Evolutionary conservation across 2,329 filamentous ascomycete genomes (phyloP).

Genomic region (Trichoderma arundinaceum): DNA sequence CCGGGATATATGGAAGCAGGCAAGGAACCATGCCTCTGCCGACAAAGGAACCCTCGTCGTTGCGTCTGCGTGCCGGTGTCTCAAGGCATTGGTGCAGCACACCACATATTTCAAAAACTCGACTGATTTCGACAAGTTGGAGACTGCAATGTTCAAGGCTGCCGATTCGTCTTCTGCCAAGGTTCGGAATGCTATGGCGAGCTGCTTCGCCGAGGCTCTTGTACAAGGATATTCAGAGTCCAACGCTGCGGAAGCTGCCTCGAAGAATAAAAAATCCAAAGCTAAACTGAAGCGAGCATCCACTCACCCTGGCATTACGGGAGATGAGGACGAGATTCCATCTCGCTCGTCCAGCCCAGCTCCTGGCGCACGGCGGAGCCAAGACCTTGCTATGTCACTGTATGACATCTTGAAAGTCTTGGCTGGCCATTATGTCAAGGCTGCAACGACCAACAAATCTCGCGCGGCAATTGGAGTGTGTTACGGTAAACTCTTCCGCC

Average conservation of each 20-base stretch:
- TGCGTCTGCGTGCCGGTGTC: conserved; percentile 76
- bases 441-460: conserved; percentile 77
- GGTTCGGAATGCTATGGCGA: conserved; percentile 84
- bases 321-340: conserved; percentile 75
- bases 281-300: conserved; percentile 63
- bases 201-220: conserved; percentile 81
- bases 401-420: conserved; percentile 79
- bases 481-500: conserved; percentile 80
- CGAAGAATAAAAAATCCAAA: conserved; percentile 74
- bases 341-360: conserved; percentile 75
- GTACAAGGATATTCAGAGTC: conserved; percentile 73
- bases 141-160: conserved; percentile 80
- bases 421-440: conserved; percentile 78
- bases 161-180: conserved; percentile 77
- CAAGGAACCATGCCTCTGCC: conserved; percentile 72
- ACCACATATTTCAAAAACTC: conserved; percentile 87
- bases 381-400: conserved; percentile 75
- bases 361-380: conserved; percentile 69
- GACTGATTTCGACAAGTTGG: conserved; percentile 87
- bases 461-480: conserved; percentile 85
- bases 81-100: conserved; percentile 72
- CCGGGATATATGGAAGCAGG: conserved; percentile 94
- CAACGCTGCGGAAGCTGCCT: conserved; percentile 50
- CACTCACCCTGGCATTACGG: conserved; percentile 64
- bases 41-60: conserved; percentile 88